Conservation (phyloP, 345 rosid species). For the Hypericum androsaemum region DNA sequence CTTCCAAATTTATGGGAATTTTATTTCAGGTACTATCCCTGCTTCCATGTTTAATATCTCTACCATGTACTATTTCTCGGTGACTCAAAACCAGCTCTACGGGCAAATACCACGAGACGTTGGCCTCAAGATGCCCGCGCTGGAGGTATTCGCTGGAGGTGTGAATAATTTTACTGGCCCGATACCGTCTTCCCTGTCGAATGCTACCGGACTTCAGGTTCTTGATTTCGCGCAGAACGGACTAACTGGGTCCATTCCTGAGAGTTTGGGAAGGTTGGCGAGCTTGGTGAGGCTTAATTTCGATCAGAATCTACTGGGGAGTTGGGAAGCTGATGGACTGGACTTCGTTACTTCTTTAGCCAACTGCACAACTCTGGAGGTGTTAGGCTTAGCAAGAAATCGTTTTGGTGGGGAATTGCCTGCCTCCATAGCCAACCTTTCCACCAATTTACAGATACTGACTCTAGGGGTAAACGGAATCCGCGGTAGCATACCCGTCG, state of each 20-base stretch:
- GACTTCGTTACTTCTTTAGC: conserved; percentile 18
- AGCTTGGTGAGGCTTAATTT: conserved; percentile 18
- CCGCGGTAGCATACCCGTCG: conserved; percentile 16
- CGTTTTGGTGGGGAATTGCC: conserved; percentile 24
- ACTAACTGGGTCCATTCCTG: conserved; percentile 12
- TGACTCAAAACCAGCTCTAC: conserved; percentile 17
- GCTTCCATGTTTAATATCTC: conserved; percentile 25
- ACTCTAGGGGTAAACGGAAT: conserved; percentile 6
- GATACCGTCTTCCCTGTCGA: conserved; percentile 18
- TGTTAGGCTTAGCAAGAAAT: conserved; percentile 11
- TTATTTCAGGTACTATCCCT: conserved; percentile 20
- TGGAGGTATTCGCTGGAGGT: conserved; percentile 15
- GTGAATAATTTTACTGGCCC: conserved; percentile 20
- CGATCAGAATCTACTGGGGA: conserved; percentile 18
- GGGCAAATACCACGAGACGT: conserved; percentile 16
- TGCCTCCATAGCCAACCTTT: conserved; percentile 14
- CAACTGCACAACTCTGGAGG: conserved; percentile 17
- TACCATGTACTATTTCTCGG: conserved; percentile 7
- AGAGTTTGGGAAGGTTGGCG: conserved; percentile 8
- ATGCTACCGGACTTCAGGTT: conserved; percentile 19
- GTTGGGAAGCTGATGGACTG: conserved; percentile 11
- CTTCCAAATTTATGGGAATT: conserved; percentile 13
- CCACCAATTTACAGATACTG: conserved; percentile 3
- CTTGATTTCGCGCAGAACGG: conserved; percentile 19
- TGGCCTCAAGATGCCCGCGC: conserved; percentile 9